Evolutionary conservation across 202 grass and related monocot species (phyloP), one percentile per base, ranked within the genome.

Genomic region (Panicum hallii): DNA sequence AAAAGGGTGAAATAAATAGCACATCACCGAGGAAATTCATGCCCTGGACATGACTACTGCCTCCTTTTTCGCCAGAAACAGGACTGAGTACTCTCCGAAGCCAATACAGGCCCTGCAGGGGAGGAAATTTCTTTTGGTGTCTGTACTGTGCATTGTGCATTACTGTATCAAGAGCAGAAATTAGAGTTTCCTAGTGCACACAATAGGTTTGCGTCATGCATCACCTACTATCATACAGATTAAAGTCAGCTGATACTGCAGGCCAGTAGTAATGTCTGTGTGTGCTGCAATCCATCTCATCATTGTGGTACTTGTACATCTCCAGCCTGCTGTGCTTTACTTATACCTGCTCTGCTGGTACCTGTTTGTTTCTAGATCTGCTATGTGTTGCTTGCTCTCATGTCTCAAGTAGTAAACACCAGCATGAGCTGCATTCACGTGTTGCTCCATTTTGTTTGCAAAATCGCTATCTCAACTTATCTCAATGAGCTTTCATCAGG

Each of bases 341-440:
- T 69, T 81, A 44, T 58, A 70, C 58, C 49, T 80, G 49, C 63
- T 43, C 30, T 41, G 40, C 15, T 57, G 63, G 34, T 69, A 56
- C 79, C 32, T 44, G 49, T 28, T 56, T 81, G 36, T 43, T 43
- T 81, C 12, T 20, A 81, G 64, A 43, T 81, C 65, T 70, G 50
- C 19, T 58, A 6, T 16, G 11, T 32, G 8, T 22, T 23, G 50
- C 11, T 26, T 68, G 50, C 22, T 60, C 22, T 62, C 41, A 77
- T 62, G 4, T 28, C 57, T 47, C 41, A n/a, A 36, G 53, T 56
- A 58, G 66, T 36, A 28, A 69, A 69, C n/a, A 70, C 40, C 38
- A 60, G 53, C 38, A 60, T 61, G 74, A 45, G 20, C 12, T 30
- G 1, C 55, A 28, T 61, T 28, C 4, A n/a, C 2, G 0, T 4